These are phyloP conservation scores for Penicillium turbatum DNA, from an alignment of 495 filamentous ascomycete species.

Conservation along the genomic window DNA sequence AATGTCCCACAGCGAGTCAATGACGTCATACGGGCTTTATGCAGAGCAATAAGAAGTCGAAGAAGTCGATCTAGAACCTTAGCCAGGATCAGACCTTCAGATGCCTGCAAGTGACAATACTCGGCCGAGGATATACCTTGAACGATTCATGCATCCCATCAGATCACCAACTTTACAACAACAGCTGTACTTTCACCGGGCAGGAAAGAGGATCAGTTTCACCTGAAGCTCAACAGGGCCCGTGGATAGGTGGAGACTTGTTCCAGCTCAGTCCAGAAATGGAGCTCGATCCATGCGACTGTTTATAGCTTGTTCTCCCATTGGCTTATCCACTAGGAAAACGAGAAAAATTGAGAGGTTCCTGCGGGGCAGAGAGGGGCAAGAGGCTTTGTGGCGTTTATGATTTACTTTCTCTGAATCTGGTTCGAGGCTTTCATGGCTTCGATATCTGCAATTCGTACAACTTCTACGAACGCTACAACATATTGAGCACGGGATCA, in stretches of 20 bases:
- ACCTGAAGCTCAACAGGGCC: not conserved
- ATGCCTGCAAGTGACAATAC: constrained; percentile 10
- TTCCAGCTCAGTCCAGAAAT: constrained; percentile 17
- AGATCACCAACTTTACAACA: not conserved
- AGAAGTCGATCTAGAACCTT: constrained; percentile 2
- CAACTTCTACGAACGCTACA: not conserved
- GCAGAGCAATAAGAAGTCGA: constrained; percentile 3
- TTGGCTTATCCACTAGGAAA: constrained; percentile 8
- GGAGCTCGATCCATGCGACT: constrained; percentile 15
- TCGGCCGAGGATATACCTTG: not conserved
- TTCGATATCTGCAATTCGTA: not conserved
- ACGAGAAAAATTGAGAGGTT: constrained; percentile 20
- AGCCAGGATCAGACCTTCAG: constrained; percentile 28
- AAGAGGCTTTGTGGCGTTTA: constrained; percentile 3
- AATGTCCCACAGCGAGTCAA: constrained; percentile 4
- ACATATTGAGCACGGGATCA: not conserved
- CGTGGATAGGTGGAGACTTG: constrained; percentile 13
- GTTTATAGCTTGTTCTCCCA: constrained; percentile 9
- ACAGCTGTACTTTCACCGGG: not conserved
- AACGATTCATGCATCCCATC: too few species aligned
- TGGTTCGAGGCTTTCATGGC: not conserved
- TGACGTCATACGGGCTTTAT: constrained; percentile 7
- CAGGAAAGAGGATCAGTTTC: constrained; percentile 3
- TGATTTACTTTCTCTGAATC: constrained; percentile 13
- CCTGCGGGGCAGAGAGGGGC: constrained; percentile 19